phyloP scores from a whole-genome alignment of 306 rosid genomes.

The Arachis hypogaea region DNA sequence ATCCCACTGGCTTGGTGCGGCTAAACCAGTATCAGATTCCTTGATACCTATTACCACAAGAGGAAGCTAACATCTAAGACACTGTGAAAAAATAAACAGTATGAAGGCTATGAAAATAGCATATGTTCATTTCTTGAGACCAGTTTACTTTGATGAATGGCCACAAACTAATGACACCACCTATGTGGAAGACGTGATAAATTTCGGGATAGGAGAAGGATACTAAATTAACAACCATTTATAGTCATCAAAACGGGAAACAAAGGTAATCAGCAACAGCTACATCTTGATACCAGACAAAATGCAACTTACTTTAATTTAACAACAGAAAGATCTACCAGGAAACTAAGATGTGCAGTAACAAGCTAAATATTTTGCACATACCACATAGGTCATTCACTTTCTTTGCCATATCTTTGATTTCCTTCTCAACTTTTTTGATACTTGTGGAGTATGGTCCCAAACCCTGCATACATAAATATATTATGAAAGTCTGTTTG shows the following conservation, averaged over 20 bases:
- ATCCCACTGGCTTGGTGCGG: slow-evolving; percentile 99
- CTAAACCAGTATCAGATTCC: slow-evolving; percentile 99
- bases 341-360: slow-evolving; percentile 5
- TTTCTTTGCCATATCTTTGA: slow-evolving; percentile 95
- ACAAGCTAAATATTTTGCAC: slow-evolving; percentile 27
- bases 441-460: slow-evolving; percentile 90
- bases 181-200: background rate
- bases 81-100: slow-evolving; percentile 3
- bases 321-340: background rate
- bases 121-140: background rate
- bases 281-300: background rate
- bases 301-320: background rate
- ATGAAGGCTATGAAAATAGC: slow-evolving; percentile 21
- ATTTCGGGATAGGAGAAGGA: slow-evolving; percentile 6
- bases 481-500: background rate
- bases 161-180: slow-evolving; percentile 15
- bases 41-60: slow-evolving; percentile 68
- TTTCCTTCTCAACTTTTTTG: slow-evolving; percentile 88
- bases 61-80: slow-evolving; percentile 33
- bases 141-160: background rate
- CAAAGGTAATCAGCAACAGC: background rate
- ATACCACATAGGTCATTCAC: slow-evolving; percentile 93
- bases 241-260: slow-evolving; percentile 5
- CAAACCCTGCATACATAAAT: slow-evolving; percentile 68
- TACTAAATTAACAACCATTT: slow-evolving; percentile 6